phyloP scores from a whole-genome alignment of 192 early-diverging fungal genomes.

The Podila epigama region DNA sequence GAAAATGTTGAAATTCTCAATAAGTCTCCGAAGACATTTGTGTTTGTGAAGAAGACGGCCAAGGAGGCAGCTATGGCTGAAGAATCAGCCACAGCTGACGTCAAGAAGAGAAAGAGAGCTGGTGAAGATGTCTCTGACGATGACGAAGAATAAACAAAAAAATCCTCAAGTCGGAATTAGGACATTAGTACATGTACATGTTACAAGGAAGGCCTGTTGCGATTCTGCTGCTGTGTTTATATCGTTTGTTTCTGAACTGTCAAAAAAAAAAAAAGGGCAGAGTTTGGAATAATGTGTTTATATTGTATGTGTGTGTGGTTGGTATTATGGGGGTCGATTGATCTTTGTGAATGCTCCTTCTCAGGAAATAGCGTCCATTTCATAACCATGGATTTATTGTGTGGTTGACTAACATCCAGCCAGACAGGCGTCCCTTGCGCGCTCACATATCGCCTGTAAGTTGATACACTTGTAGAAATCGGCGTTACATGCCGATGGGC shows the following conservation, averaged over 20 bases:
- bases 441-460: not conserved
- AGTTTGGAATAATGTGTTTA: too few species aligned
- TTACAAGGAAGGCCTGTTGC: too few species aligned
- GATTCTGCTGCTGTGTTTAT: too few species aligned
- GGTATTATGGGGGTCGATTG: too few species aligned
- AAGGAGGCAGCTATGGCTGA: constrained; percentile 54
- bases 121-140: constrained; percentile 48
- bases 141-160: constrained; percentile 15
- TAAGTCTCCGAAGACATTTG: constrained; percentile 70
- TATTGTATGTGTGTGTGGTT: too few species aligned
- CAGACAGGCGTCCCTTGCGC: not conserved
- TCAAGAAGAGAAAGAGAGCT: constrained; percentile 44
- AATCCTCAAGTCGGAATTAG: not conserved
- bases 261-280: too few species aligned
- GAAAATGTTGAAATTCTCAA: constrained; percentile 82
- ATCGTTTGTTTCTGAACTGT: too few species aligned
- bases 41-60: constrained; percentile 67
- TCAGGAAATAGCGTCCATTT: too few species aligned
- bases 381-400: too few species aligned
- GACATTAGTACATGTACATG: too few species aligned
- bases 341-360: too few species aligned
- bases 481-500: not conserved
- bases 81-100: constrained; percentile 26
- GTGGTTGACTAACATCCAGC: not conserved
- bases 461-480: not conserved